A percentile compares a stretch with the other conserved stretches of the same genome.
Evolutionary conservation across 495 filamentous ascomycete species (phyloP).

Genomic region (Aspergillus campestris): DNA sequence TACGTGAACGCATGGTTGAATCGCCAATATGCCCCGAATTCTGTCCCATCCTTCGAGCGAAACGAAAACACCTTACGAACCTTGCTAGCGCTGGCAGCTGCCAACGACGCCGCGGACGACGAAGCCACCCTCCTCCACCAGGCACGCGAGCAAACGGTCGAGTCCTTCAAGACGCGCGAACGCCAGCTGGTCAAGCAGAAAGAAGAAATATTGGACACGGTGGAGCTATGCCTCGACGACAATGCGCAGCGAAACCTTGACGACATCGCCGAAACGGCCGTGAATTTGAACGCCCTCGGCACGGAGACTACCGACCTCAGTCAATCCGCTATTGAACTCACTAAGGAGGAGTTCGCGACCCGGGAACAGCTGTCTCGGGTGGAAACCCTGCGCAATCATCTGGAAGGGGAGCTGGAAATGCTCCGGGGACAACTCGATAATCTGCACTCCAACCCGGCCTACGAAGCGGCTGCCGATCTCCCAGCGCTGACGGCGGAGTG

Average conservation of each 20-base stretch:
- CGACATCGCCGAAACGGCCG: slow-evolving; percentile 32
- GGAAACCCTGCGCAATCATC: slow-evolving; percentile 44
- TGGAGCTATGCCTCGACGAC: slow-evolving; percentile 35
- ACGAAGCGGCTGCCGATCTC: slow-evolving; percentile 41
- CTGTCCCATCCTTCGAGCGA: slow-evolving; percentile 65
- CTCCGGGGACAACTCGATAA: slow-evolving; percentile 29
- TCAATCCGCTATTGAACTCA: slow-evolving; percentile 35
- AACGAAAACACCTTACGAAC: slow-evolving; percentile 75
- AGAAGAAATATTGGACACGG: slow-evolving; percentile 28
- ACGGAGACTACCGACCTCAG: slow-evolving; percentile 27
- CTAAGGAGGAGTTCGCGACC: slow-evolving; percentile 31
- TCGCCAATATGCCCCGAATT: slow-evolving; percentile 54
- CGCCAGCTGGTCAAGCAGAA: slow-evolving; percentile 25
- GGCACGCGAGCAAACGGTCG: slow-evolving; percentile 31
- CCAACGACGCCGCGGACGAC: slow-evolving; percentile 79
- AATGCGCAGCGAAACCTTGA: slow-evolving; percentile 24
- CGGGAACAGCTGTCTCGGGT: slow-evolving; percentile 43
- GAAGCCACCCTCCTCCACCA: slow-evolving; percentile 48
- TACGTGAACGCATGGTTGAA: slow-evolving; percentile 77
- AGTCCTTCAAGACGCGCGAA: slow-evolving; percentile 25
- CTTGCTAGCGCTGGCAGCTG: slow-evolving; percentile 62
- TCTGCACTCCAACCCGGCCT: slow-evolving; percentile 37
- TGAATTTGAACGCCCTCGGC: slow-evolving; percentile 23
- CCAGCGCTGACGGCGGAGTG: slow-evolving; percentile 53
- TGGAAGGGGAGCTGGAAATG: slow-evolving; percentile 30